phyloP scores from a whole-genome alignment of 2,329 filamentous ascomycete species.

The Paraphoma chrysanthemicola region DNA sequence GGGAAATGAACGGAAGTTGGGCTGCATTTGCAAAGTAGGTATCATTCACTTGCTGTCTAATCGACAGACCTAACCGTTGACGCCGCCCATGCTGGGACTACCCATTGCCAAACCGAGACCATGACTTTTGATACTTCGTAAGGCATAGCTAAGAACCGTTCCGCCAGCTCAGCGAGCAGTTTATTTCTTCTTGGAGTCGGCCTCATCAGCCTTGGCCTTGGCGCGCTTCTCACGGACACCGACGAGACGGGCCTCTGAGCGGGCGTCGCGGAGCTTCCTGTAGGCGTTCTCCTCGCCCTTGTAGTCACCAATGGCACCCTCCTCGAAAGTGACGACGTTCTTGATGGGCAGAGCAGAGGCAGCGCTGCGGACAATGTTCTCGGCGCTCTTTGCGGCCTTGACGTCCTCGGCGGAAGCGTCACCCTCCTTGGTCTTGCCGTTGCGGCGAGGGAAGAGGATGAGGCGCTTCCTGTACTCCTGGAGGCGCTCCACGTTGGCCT shows the following conservation, averaged over 20 bases:
- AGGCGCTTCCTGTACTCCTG: slow-evolving; percentile 96
- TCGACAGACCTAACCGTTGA: slow-evolving; percentile 46
- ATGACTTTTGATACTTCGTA: slow-evolving; percentile 41
- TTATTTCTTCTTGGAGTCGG: slow-evolving; percentile 83
- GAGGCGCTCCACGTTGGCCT: slow-evolving; percentile 94
- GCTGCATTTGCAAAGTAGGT: slow-evolving; percentile 43
- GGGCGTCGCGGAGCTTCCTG: slow-evolving; percentile 81
- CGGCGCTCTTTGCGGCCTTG: slow-evolving; percentile 67
- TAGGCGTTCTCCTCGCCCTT: slow-evolving; percentile 84
- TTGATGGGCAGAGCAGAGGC: slow-evolving; percentile 74
- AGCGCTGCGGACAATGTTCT: slow-evolving; percentile 61
- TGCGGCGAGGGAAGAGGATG: slow-evolving; percentile 96
- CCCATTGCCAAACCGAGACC: slow-evolving; percentile 36
- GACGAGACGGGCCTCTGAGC: slow-evolving; percentile 80
- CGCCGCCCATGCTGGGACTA: slow-evolving; percentile 47
- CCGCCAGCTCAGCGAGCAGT: slow-evolving; percentile 24
- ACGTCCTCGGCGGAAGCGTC: slow-evolving; percentile 86
- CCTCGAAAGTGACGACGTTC: slow-evolving; percentile 75
- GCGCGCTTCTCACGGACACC: slow-evolving; percentile 93
- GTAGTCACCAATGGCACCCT: slow-evolving; percentile 75
- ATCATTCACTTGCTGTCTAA: slow-evolving; percentile 46
- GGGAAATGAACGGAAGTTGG: too few relatives aligned
- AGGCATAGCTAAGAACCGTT: slow-evolving; percentile 35
- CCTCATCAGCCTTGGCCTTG: slow-evolving; percentile 85
- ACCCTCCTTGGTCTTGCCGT: slow-evolving; percentile 89